Conservation (phyloP, 768 basidiomycete genomes). For the Chalciporus sphaerocephalus region DNA sequence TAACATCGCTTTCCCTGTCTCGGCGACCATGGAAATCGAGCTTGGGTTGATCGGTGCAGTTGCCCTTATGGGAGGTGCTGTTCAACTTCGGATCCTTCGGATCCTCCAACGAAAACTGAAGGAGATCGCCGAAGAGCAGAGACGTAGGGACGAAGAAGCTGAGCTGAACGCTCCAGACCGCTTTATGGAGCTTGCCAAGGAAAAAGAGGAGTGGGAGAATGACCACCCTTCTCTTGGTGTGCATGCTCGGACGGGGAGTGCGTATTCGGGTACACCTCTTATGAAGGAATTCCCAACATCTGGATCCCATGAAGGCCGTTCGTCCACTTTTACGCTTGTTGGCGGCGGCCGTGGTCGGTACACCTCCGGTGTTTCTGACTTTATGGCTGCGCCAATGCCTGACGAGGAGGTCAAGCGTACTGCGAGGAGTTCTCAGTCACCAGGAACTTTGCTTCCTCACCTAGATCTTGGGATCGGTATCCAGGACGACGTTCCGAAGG, state of each 20-base stretch:
- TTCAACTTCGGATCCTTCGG: slow-evolving; percentile 83
- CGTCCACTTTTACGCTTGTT: slow-evolving; percentile 47
- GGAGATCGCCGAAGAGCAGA: slow-evolving; percentile 75
- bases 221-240: slow-evolving; percentile 65
- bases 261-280: slow-evolving; percentile 57
- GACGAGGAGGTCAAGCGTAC: slow-evolving; percentile 59
- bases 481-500: slow-evolving; percentile 67
- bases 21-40: slow-evolving; percentile 91
- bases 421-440: slow-evolving; percentile 45
- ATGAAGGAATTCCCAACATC: slow-evolving; percentile 59
- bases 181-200: slow-evolving; percentile 58
- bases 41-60: slow-evolving; percentile 83
- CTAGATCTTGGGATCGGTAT: slow-evolving; percentile 75
- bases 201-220: slow-evolving; percentile 83
- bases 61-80: slow-evolving; percentile 80
- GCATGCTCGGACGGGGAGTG: slow-evolving; percentile 62
- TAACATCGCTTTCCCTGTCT: slow-evolving; percentile 73
- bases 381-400: slow-evolving; percentile 56
- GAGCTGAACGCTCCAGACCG: slow-evolving; percentile 70
- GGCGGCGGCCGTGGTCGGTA: slow-evolving; percentile 53
- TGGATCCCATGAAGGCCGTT: slow-evolving; percentile 42
- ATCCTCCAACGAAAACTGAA: slow-evolving; percentile 74
- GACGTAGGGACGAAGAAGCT: slow-evolving; percentile 66
- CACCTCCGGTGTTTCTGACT: slow-evolving; percentile 69
- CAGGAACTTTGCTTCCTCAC: slow-evolving; percentile 54